Conservation (phyloP, 345 rosid genomes). For the Salix purpurea region DNA sequence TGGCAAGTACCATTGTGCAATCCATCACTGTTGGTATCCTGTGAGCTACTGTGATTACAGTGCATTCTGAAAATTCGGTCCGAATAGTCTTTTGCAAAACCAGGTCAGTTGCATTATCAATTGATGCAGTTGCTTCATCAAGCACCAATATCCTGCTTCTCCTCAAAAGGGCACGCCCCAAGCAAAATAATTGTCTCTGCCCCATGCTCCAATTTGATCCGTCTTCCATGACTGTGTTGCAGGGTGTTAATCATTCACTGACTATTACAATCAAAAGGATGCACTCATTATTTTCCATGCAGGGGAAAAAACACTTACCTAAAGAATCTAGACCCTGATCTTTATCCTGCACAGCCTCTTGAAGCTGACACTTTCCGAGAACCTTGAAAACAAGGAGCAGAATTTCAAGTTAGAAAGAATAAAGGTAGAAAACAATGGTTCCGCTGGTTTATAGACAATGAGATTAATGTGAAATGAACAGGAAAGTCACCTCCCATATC, state of each 20-base stretch:
- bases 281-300: no score
- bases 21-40: constrained; percentile 96
- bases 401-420: not conserved
- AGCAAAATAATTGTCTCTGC: constrained; percentile 80
- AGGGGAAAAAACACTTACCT: constrained; percentile 39
- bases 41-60: constrained; percentile 91
- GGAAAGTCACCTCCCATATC: constrained; percentile 78
- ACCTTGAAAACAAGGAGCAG: constrained; percentile 39
- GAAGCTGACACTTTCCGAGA: constrained; percentile 81
- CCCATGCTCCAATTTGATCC: constrained; percentile 99
- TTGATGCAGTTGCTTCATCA: constrained; percentile 95
- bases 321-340: constrained; percentile 63
- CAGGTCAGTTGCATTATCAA: constrained; percentile 86
- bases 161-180: constrained; percentile 87
- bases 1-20: constrained; percentile 86
- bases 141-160: constrained; percentile 80
- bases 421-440: not conserved
- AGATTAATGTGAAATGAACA: not conserved
- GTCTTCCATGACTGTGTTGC: constrained; percentile 64
- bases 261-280: not conserved
- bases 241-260: not conserved
- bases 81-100: constrained; percentile 79
- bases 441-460: not conserved
- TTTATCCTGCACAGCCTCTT: constrained; percentile 73
- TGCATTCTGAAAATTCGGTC: constrained; percentile 68